phyloP scores from a whole-genome alignment of 495 filamentous ascomycete genomes.

The Penicillium verhagenii region DNA sequence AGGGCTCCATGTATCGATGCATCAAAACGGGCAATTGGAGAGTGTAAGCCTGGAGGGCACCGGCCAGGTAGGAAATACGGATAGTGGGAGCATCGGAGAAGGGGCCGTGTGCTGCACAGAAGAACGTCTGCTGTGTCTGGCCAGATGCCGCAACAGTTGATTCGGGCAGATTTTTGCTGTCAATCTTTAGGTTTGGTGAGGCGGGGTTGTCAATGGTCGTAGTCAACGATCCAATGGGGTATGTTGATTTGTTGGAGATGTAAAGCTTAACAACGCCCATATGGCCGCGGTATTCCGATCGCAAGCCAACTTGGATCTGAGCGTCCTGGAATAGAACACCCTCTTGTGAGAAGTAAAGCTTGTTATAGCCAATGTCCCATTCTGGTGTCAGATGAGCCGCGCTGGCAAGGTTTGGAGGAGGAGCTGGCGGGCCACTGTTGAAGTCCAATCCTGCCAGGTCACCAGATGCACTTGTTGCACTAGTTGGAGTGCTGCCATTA shows the following conservation, averaged over 20 bases:
- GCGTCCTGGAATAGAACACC: constrained; percentile 93
- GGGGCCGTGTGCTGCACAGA: constrained; percentile 81
- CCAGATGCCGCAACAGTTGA: constrained; percentile 67
- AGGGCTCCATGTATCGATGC: constrained; percentile 95
- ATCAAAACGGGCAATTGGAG: constrained; percentile 84
- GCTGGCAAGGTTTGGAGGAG: constrained; percentile 80
- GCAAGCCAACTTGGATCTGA: constrained; percentile 88
- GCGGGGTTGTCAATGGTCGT: constrained; percentile 85
- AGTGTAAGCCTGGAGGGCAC: constrained; percentile 89
- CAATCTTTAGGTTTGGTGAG: constrained; percentile 70
- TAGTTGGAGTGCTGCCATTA: constrained; percentile 37
- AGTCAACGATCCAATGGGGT: constrained; percentile 82
- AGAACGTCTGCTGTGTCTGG: constrained; percentile 90
- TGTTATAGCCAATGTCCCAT: constrained; percentile 90
- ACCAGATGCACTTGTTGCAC: constrained; percentile 37
- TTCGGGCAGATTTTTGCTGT: constrained; percentile 87
- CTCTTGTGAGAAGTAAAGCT: constrained; percentile 73
- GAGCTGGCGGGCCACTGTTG: constrained; percentile 59
- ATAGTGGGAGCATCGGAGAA: constrained; percentile 88
- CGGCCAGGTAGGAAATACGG: constrained; percentile 89
- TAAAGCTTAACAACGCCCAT: constrained; percentile 95
- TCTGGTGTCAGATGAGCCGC: constrained; percentile 90
- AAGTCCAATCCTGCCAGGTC: constrained; percentile 85
- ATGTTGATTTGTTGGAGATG: constrained; percentile 88
- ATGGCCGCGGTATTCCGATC: constrained; percentile 89